Base-by-base conservation (phyloP, 2,329 filamentous ascomycete genomes). In the Aspergillus piperis region DNA sequence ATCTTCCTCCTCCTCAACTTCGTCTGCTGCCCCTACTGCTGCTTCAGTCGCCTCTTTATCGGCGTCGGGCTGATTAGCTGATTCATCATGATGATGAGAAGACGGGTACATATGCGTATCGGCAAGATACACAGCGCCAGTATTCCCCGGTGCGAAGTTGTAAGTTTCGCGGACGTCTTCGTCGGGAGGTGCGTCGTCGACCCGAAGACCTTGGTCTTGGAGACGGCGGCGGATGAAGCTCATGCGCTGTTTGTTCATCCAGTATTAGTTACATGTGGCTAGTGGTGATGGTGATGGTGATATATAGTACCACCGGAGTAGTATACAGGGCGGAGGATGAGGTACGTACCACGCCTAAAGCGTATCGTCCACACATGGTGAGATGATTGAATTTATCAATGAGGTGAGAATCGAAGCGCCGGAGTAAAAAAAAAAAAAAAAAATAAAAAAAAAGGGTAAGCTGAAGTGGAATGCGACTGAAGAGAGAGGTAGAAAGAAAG, bases 111-210 rank as follows among this genome's bases (percentile, higher is more conserved):
- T 36, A 36, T 36, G 83, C 5, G 84, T 83, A 54, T 92, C 86
- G 36, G 91, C 91, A 61, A 92, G 87, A 73, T 96, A 96, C 25
- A 98, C 90, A 23, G 95, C 81, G 36, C 95, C 94, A 70, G 90
- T 84, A 63, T 92, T 90, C 0, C 93, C 90, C 0, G 95, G 95
- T 0, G 94, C 92, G 72, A 99, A 96, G 74, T 98, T 98, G 79
- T 96, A 96, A 38, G 86, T 92, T 71, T 91, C 90, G 39, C 90
- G 85, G 36, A 87, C 78, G 50, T 80, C 84, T 17, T 91, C 86
- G 67, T 96, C 91, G 3, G 85, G 84, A 0, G 91, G 90, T 0
- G 85, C 86, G 59, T 92, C 86, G 59, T 88, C 83, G 2, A 91
- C 86, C 2, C 83, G 84, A 86, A 96, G 90, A 62, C 88, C 82